A percentile compares a stretch with the other conserved stretches of the same genome.
These are phyloP conservation scores for Epichloe coenophiala DNA, from an alignment of 2,329 filamentous ascomycete genomes.

Conservation along the genomic window DNA sequence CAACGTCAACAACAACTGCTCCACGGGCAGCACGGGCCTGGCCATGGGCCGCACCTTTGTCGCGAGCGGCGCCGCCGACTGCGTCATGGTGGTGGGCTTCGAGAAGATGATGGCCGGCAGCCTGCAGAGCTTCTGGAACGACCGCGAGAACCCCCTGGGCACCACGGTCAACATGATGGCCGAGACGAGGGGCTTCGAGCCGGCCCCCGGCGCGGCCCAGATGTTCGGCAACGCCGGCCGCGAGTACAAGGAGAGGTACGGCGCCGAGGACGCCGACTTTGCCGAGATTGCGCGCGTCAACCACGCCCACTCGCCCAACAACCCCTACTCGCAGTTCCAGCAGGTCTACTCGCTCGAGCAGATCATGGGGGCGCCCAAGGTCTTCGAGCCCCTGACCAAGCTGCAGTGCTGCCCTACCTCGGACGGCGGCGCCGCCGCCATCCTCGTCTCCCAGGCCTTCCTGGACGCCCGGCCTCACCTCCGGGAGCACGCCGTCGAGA, in stretches of 20 bases:
- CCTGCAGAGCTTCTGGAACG: slow-evolving; percentile 71
- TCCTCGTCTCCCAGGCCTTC: slow-evolving; percentile 81
- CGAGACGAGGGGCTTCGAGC: slow-evolving; percentile 65
- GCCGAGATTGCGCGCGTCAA: slow-evolving; percentile 89
- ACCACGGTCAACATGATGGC: slow-evolving; percentile 68
- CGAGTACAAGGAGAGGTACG: slow-evolving; percentile 94
- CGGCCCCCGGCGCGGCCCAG: slow-evolving; percentile 78
- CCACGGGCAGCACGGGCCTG: slow-evolving; percentile 83
- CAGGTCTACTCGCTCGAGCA: slow-evolving; percentile 82
- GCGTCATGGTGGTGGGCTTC: slow-evolving; percentile 83
- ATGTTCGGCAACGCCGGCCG: slow-evolving; percentile 89
- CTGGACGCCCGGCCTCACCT: slow-evolving; percentile 75
- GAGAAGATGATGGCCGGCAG: slow-evolving; percentile 98
- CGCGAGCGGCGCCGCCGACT: slow-evolving; percentile 68
- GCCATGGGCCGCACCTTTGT: slow-evolving; percentile 73
- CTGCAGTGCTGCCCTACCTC: slow-evolving; percentile 98
- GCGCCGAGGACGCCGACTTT: slow-evolving; percentile 74
- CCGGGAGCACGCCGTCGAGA: slow-evolving; percentile 67
- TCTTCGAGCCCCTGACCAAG: slow-evolving; percentile 82
- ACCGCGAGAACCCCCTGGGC: slow-evolving; percentile 68
- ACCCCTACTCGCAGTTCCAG: slow-evolving; percentile 97
- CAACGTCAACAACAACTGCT: slow-evolving; percentile 99
- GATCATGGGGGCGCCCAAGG: slow-evolving; percentile 60
- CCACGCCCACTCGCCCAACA: slow-evolving; percentile 79
- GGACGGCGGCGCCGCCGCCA: slow-evolving; percentile 77